Evolutionary conservation across 176 grass and related monocot genomes (phyloP).

Genomic region (Aegilops sharonensis): DNA sequence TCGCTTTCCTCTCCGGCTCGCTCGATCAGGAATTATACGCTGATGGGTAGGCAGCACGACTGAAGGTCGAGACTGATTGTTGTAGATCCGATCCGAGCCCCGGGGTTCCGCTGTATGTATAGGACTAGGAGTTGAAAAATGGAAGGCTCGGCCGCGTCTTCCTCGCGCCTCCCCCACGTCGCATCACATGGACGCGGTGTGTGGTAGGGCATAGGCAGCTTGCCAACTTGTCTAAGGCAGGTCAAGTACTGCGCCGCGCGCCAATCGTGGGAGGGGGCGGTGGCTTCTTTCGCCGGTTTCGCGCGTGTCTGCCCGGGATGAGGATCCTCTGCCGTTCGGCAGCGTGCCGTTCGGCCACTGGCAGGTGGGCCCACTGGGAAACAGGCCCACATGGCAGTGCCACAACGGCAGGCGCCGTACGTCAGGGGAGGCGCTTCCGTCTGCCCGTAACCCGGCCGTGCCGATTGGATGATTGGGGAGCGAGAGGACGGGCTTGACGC

Average conservation of each 20-base stretch:
- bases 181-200: slow-evolving; percentile 24
- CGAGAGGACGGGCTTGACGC: background rate
- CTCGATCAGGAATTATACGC: background rate
- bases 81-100: too few species aligned
- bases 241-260: background rate
- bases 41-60: background rate
- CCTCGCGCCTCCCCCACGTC: background rate
- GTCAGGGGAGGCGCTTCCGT: too few species aligned
- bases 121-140: too few species aligned
- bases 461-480: background rate
- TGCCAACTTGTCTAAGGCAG: background rate
- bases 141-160: too few species aligned
- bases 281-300: slow-evolving; percentile 18
- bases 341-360: too few species aligned
- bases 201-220: background rate
- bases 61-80: too few species aligned
- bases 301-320: background rate
- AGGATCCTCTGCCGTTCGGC: too few species aligned
- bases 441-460: background rate
- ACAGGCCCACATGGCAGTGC: too few species aligned
- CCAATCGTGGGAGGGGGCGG: background rate
- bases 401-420: too few species aligned
- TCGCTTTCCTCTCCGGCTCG: background rate
- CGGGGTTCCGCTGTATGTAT: too few species aligned
- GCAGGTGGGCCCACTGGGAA: too few species aligned